Evolutionary conservation across 768 basidiomycete species (phyloP).

Genomic region (Mycena venus): DNA sequence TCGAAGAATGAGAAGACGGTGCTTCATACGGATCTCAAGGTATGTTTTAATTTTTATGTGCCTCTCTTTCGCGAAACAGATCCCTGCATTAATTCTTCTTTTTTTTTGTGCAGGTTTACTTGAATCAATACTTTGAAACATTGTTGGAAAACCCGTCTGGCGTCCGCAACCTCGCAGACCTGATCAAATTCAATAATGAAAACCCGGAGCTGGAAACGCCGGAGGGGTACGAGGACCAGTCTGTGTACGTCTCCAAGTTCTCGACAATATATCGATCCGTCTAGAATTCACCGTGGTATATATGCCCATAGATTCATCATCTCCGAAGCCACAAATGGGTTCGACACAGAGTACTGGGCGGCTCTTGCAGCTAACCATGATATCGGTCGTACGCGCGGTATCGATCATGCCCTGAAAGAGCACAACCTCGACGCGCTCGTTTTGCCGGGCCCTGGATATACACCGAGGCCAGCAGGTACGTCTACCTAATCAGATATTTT

Average conservation of each 20-base stretch:
- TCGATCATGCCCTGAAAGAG: constrained; percentile 63
- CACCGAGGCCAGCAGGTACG: constrained; percentile 53
- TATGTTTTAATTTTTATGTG: constrained; percentile 30
- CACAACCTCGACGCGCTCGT: constrained; percentile 66
- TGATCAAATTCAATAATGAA: constrained; percentile 69
- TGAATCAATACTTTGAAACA: constrained; percentile 62
- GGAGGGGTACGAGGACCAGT: constrained; percentile 52
- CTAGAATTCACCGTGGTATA: too few species aligned
- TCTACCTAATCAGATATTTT: constrained; percentile 3
- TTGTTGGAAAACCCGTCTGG: constrained; percentile 68
- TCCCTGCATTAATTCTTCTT: too few species aligned
- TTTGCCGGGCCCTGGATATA: constrained; percentile 57
- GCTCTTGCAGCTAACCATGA: constrained; percentile 59
- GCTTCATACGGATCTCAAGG: constrained; percentile 70
- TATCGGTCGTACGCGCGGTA: constrained; percentile 64
- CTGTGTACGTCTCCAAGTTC: constrained; percentile 41
- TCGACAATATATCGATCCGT: too few species aligned
- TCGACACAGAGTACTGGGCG: constrained; percentile 58
- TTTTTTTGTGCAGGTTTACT: constrained; percentile 56
- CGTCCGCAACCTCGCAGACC: constrained; percentile 65
- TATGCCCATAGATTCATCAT: constrained; percentile 51
- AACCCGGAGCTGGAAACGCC: constrained; percentile 65
- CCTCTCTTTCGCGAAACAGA: too few species aligned
- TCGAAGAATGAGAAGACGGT: constrained; percentile 69
- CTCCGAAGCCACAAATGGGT: constrained; percentile 54